Base-by-base conservation (phyloP, 1,139 yeast genomes). In the Taphrina deformans region DNA sequence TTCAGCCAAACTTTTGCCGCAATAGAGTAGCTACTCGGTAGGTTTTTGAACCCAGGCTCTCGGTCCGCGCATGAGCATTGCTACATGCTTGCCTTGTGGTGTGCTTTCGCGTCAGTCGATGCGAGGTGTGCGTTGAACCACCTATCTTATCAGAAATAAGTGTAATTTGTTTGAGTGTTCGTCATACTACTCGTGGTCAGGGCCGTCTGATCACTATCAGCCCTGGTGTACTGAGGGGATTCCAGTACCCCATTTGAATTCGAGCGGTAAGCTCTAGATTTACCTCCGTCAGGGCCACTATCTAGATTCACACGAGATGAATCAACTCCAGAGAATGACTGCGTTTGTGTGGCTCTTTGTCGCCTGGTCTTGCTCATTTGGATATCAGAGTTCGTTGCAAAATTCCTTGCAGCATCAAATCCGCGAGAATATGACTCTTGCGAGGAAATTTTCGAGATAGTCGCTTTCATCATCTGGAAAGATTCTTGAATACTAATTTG, bases 131-230 rank as follows among this genome's bases (percentile, higher is more conserved):
- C 27, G 16, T 24, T n/a, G 23, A 29, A 26, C 16, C 33, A 29
- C 52, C 52, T 48, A 48, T 26, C 52, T 16, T 27, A 48, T 48
- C 52, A 48, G 52, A 48, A 48, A 48, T 48, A 48, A n/a, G 52
- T 48, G 52, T 48, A 48, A 26, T 26, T 29, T 26, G 52, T 14
- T 29, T 26, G 52, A 48, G 35, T 26, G 52, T 16, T 48, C 35
- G 52, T 24, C 33, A 14, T 48, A 48, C 52, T 48, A 23, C 48
- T 44, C 7, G 23, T 40, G n/a, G 16, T 40, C n/a, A 21, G 24
- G 10, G 24, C 21, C n/a, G 48, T 44, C 48, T 44, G 24, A 21
- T 44, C 48, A n/a, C 48, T 44, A 44, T 44, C 48, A 10, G 48
- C 48, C n/a, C 48, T 9, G 12, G 27, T 10, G 27, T 44, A n/a